Evolutionary conservation across 2,329 filamentous ascomycete genomes (phyloP), one percentile per base, ranked within the genome.

Genomic region (Monilinia laxa): DNA sequence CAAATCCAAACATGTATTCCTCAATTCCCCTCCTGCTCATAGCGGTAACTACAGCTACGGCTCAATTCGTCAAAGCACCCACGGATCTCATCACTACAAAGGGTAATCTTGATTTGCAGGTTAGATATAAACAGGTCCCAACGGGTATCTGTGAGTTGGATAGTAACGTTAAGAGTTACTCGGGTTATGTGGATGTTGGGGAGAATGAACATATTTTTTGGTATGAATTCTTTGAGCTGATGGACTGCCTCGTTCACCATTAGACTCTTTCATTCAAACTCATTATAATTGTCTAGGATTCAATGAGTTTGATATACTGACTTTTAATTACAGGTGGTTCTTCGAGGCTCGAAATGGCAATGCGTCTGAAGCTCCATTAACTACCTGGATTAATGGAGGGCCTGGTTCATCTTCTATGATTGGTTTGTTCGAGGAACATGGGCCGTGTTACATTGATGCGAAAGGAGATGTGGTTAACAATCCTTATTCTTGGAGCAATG

Each of bases 381-480:
- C 85, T 2, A 83, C 89, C 68, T 90, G 85, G 85, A 81, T 90
- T 68, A 89, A 88, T 74, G 87, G 88, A 47, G 87, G 87, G 0
- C 87, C 87, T 0, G 87, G 87, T 4, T 81, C 81, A 55, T 87
- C 84, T 72, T 88, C 85, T 64, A 82, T 90, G 80, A 82, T 85
- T 67, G 87, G 87, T 28, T 79, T 90, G 70, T 89, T 89, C 71
- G 78, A 80, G 23, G 86, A 87, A 70, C 79, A 82, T 56, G 87
- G 87, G 7, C 81, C 81, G 40, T 85, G 80, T 62, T 62, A 70
- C 6, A 65, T 76, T 31, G 74, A 74, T 70, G 75, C 80, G 65
- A 74, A 84, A 47, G 73, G 73, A 9, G 71, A 72, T 84, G 71
- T 73, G 35, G 68, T 68, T 49, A 68, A 68, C 4, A 76, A 76